phyloP scores from a whole-genome alignment of 345 rosid species.

The Passiflora organensis region DNA sequence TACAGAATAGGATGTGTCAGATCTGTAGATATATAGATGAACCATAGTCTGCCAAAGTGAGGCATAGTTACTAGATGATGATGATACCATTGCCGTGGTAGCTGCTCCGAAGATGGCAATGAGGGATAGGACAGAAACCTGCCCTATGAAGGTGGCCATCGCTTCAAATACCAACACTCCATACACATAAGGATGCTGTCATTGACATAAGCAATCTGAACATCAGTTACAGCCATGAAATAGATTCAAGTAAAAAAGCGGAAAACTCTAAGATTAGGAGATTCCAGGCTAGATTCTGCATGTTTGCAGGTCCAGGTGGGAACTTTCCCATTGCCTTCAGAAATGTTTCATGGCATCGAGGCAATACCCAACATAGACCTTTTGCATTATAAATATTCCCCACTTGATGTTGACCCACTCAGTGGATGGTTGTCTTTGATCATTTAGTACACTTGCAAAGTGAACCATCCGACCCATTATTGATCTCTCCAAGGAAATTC shows the following conservation, averaged over 20 bases:
- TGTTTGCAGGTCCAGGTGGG: background rate
- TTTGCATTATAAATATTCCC: slow-evolving; percentile 8
- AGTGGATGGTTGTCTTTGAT: slow-evolving; percentile 2
- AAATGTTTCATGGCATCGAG: no score
- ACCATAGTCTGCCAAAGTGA: no score
- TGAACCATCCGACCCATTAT: slow-evolving; percentile 15
- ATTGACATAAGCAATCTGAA: slow-evolving; percentile 1
- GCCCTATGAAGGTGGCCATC: slow-evolving; percentile 91
- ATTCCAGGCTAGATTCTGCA: no score
- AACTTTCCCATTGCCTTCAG: background rate
- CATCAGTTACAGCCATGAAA: background rate
- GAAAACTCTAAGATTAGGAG: no score
- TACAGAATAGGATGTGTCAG: background rate
- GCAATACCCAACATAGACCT: slow-evolving; percentile 1
- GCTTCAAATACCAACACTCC: slow-evolving; percentile 91
- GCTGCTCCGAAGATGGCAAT: slow-evolving; percentile 96
- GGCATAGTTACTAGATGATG: no score
- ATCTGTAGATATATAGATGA: background rate
- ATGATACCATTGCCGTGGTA: slow-evolving; percentile 93
- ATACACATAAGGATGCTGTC: slow-evolving; percentile 80
- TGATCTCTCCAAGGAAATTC: slow-evolving; percentile 4
- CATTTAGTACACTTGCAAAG: slow-evolving; percentile 1
- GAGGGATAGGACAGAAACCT: slow-evolving; percentile 87
- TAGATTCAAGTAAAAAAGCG: background rate
- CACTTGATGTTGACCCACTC: slow-evolving; percentile 4